Evolutionary conservation across 345 rosid genomes (phyloP).

Genomic region (Xanthoceras sorbifolium): DNA sequence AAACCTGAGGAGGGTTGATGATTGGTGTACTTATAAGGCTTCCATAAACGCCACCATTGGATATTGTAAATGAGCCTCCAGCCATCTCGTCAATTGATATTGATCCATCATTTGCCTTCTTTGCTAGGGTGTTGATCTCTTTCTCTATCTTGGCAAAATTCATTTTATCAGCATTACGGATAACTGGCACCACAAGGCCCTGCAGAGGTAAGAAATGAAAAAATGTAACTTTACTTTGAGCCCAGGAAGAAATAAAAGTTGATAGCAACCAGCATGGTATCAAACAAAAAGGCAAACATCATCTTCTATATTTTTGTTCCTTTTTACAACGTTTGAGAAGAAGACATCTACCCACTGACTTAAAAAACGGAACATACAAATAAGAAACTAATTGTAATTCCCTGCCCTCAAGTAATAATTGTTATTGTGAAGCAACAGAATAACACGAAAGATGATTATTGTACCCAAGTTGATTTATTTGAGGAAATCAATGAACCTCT

Average conservation of each 20-base stretch:
- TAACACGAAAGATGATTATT: not conserved
- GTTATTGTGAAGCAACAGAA: not conserved
- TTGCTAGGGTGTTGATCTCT: slow-evolving; percentile 85
- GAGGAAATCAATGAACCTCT: not conserved
- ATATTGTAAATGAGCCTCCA: slow-evolving; percentile 92
- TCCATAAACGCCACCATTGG: slow-evolving; percentile 91
- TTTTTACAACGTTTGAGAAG: not conserved
- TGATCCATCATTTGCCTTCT: slow-evolving; percentile 90
- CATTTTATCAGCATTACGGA: slow-evolving; percentile 71
- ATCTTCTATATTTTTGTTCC: not conserved
- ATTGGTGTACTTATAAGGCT: slow-evolving; percentile 98
- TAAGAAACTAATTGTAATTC: not conserved
- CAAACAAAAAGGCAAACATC: not conserved
- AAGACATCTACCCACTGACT: not conserved
- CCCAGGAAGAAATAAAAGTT: not conserved
- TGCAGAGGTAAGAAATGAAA: slow-evolving; percentile 28
- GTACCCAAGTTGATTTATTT: not conserved
- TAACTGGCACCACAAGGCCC: slow-evolving; percentile 95
- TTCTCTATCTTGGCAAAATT: slow-evolving; percentile 93
- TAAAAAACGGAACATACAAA: not conserved
- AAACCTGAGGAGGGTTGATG: slow-evolving; percentile 98
- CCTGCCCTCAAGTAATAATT: not conserved
- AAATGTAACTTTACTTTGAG: not conserved
- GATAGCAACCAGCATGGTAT: not conserved
- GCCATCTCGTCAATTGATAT: slow-evolving; percentile 99